Conservation (phyloP, 75 land plant species). For the Picea sitchensis region DNA sequence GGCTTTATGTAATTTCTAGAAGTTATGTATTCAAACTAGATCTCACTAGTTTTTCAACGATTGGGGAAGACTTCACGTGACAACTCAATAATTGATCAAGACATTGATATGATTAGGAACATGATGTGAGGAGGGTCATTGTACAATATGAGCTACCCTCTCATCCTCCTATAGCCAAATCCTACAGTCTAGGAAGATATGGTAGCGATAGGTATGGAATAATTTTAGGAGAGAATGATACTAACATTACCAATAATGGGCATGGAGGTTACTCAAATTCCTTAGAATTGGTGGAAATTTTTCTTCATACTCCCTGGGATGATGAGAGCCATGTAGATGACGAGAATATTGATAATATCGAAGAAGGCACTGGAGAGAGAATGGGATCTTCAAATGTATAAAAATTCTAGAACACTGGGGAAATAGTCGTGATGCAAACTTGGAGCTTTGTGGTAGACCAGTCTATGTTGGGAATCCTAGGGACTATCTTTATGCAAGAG, state of each 20-base stretch:
- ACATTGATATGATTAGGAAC: too few species aligned
- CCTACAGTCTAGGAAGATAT: conserved; percentile 30
- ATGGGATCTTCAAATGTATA: conserved; percentile 6
- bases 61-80: too few species aligned
- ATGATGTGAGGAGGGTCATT: too few species aligned
- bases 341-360: conserved; percentile 2
- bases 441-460: conserved; percentile 13
- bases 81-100: too few species aligned
- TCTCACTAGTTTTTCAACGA: too few species aligned
- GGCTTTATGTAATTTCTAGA: too few species aligned
- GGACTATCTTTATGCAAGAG: conserved; percentile 37
- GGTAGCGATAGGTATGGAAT: conserved; percentile 43
- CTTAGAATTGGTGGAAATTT: background rate
- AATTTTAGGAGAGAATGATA: conserved; percentile 41
- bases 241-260: conserved; percentile 31
- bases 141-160: too few species aligned
- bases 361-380: background rate
- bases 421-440: conserved; percentile 13
- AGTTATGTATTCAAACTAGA: too few species aligned
- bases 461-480: conserved; percentile 33
- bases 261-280: background rate
- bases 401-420: conserved; percentile 15
- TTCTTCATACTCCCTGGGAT: background rate
- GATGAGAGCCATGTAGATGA: background rate
- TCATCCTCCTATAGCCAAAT: conserved; percentile 23